phyloP scores from a whole-genome alignment of 2,329 filamentous ascomycete species.

The Colletotrichum kahawae region DNA sequence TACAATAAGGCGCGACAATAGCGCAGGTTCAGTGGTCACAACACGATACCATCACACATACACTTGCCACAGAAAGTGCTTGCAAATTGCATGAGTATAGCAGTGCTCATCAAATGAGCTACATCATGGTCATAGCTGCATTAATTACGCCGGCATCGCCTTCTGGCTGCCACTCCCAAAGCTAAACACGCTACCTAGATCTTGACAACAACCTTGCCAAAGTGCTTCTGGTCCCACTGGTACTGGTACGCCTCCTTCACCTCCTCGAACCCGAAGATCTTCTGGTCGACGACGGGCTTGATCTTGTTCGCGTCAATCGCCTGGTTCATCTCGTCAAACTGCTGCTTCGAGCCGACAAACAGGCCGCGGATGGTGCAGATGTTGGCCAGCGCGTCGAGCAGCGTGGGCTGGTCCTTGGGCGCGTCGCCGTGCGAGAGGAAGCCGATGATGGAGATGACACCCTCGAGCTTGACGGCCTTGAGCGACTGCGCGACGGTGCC shows the following conservation, averaged over 20 bases:
- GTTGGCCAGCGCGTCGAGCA: constrained; percentile 17
- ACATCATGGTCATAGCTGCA: background rate
- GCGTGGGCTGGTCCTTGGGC: background rate
- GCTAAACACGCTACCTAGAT: background rate
- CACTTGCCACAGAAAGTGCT: background rate
- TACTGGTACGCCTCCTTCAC: constrained; percentile 21
- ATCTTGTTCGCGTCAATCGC: constrained; percentile 18
- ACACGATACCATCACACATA: rapidly evolving
- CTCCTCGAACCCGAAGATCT: constrained; percentile 16
- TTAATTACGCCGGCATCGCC: background rate
- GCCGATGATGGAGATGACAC: constrained; percentile 47
- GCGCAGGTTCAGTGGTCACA: background rate
- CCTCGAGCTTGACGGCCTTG: constrained; percentile 48
- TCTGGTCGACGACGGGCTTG: constrained; percentile 11
- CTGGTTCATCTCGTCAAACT: constrained; percentile 20
- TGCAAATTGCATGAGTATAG: rapidly evolving
- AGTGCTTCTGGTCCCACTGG: constrained; percentile 15
- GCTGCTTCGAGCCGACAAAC: constrained; percentile 18
- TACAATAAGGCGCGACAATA: background rate
- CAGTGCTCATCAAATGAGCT: background rate
- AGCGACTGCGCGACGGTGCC: constrained; percentile 49
- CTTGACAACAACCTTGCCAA: constrained; percentile 19
- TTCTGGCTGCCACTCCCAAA: background rate
- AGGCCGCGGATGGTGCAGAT: constrained; percentile 17
- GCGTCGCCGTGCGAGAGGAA: constrained; percentile 10